phyloP scores from a whole-genome alignment of 169 alveolate species.

The Theileria parva region DNA sequence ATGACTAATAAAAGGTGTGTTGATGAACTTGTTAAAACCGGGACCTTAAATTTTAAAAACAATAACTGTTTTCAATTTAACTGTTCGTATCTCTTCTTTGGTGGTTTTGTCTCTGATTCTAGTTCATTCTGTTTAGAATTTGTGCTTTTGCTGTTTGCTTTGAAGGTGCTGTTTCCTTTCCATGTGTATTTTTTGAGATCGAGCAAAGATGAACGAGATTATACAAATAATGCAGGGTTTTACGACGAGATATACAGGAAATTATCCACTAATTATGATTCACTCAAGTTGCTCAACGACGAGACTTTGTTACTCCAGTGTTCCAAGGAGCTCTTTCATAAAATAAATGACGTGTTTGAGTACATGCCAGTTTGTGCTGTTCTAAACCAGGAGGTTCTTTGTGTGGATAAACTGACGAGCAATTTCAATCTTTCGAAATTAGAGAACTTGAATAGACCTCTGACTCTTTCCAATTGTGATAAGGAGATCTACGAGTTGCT shows the following conservation, averaged over 20 bases:
- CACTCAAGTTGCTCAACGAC: constrained; percentile 33
- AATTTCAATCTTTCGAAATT: constrained; percentile 86
- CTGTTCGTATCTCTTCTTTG: constrained; percentile 24
- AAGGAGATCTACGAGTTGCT: constrained; percentile 28
- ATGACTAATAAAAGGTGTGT: constrained; percentile 41
- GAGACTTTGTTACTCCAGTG: constrained; percentile 64
- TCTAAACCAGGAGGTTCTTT: constrained; percentile 88
- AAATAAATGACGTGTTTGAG: constrained; percentile 91
- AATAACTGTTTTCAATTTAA: constrained; percentile 13
- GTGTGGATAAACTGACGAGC: constrained; percentile 86
- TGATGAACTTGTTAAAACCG: constrained; percentile 2
- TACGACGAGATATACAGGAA: constrained; percentile 46
- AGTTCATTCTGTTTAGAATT: constrained; percentile 43
- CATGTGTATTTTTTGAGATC: constrained; percentile 51
- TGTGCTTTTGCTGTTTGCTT: constrained; percentile 37
- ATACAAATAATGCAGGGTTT: constrained; percentile 36
- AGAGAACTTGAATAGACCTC: constrained; percentile 78
- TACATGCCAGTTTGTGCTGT: constrained; percentile 92
- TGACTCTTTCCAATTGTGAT: constrained; percentile 18
- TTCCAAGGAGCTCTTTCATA: constrained; percentile 89
- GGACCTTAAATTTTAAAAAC: constrained; percentile 25
- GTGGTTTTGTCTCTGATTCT: constrained; percentile 37
- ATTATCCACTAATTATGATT: constrained; percentile 12
- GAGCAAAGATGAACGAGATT: constrained; percentile 23
- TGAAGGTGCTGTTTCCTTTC: constrained; percentile 63